A percentile compares a stretch with the other conserved stretches of the same genome.
Evolutionary conservation across 306 rosid species (phyloP).

Genomic region (Luffa aegyptiaca): DNA sequence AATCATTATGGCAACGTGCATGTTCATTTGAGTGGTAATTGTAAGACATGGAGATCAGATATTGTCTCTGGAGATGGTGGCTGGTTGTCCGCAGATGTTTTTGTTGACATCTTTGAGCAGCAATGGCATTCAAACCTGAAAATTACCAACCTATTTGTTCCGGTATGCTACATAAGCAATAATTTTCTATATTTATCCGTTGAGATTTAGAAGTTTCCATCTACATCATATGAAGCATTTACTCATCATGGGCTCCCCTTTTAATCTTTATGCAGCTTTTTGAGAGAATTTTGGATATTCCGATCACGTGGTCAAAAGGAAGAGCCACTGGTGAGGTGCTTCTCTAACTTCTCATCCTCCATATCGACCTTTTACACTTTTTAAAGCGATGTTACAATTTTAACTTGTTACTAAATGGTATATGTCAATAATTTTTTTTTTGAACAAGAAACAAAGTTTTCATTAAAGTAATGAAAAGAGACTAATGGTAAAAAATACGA

Average conservation of each 20-base stretch:
- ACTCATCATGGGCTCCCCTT: conserved; percentile 15
- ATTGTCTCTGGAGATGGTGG: conserved; percentile 67
- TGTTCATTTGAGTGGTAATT: conserved; percentile 72
- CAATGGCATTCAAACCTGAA: conserved; percentile 88
- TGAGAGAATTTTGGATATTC: conserved; percentile 84
- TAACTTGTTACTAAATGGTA: not conserved
- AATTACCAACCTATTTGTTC: conserved; percentile 61
- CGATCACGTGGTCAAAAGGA: conserved; percentile 79
- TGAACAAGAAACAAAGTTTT: not conserved
- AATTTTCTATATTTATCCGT: not conserved
- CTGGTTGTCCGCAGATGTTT: conserved; percentile 81
- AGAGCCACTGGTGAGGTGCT: conserved; percentile 92
- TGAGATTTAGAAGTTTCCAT: not conserved
- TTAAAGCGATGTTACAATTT: not conserved
- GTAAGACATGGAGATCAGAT: conserved; percentile 80
- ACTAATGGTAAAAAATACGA: not conserved
- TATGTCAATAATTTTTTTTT: not conserved
- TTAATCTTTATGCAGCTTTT: conserved; percentile 57
- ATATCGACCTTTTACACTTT: not conserved
- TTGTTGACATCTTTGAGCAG: conserved; percentile 63
- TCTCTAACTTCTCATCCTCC: conserved; percentile 30
- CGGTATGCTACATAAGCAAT: conserved; percentile 49
- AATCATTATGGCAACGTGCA: conserved; percentile 60
- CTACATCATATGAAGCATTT: conserved; percentile 1
- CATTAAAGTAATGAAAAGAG: not conserved